Conservation (phyloP, 2,329 filamentous ascomycete genomes). For the Plenodomus biglobosus region DNA sequence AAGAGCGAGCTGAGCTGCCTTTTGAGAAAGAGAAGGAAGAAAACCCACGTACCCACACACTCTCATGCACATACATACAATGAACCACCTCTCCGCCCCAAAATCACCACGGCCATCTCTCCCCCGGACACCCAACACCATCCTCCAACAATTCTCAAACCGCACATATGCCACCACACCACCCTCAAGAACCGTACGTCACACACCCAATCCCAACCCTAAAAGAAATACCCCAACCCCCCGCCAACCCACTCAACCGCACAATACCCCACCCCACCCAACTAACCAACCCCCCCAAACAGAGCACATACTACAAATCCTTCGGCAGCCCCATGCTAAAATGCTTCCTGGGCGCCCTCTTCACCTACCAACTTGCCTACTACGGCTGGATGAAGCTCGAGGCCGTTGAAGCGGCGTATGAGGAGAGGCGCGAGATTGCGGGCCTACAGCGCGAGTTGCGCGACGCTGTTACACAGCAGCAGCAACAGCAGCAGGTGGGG, state of each 20-base stretch:
- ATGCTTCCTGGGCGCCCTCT: constrained; percentile 71
- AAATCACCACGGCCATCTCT: background rate
- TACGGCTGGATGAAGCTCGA: constrained; percentile 75
- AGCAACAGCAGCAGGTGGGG: constrained; percentile 11
- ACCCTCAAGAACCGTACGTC: constrained; percentile 28
- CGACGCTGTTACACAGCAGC: constrained; percentile 22
- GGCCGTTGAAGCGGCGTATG: constrained; percentile 65
- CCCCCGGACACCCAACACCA: background rate
- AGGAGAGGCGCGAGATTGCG: constrained; percentile 45
- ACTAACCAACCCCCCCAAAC: background rate
- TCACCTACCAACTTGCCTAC: constrained; percentile 77
- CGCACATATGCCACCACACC: constrained; percentile 19
- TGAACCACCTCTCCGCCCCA: constrained; percentile 18
- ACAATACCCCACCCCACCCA: too few species aligned
- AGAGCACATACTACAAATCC: constrained; percentile 68
- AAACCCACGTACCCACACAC: too few species aligned
- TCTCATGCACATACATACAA: constrained; percentile 10
- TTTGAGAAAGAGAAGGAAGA: too few species aligned
- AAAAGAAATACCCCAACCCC: background rate
- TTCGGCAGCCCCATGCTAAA: constrained; percentile 74
- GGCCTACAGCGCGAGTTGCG: constrained; percentile 27
- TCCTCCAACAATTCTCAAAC: background rate
- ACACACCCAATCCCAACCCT: background rate
- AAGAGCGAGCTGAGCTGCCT: too few species aligned
- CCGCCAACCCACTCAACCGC: background rate